Evolutionary conservation across 2,329 filamentous ascomycete species (phyloP), one percentile per base, ranked within the genome.

Genomic region (Endoconidiophora polonica): DNA sequence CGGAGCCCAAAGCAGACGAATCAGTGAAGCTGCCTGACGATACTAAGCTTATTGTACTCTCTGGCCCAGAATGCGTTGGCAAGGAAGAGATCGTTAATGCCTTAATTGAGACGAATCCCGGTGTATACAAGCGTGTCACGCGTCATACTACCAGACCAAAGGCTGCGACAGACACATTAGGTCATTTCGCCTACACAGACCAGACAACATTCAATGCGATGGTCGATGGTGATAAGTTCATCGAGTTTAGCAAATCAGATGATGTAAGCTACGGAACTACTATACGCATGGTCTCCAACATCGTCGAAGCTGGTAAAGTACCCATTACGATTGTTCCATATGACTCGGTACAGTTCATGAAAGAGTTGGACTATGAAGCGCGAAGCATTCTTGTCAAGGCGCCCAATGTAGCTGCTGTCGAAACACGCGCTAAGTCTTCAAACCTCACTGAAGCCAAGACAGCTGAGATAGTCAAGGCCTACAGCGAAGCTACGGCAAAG

Each of bases 61-160:
- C 78, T 6, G 83, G 81, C 2, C 75, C 79, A 4, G 69, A 67
- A 4, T 74, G 74, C 49, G 68, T 71, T 6, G 79, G 77, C 42
- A 83, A 81, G 60, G 74, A 76, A 14, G 75, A 74, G 1, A 65
- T 88, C 41, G 66, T 81, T 48, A 72, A 72, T 52, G 72, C 73
- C 55, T 71, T 91, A 14, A 66, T 82, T 55, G 72, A 77, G 24
- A 71, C 74, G 50, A 76, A 78, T 60, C 76, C 75, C 5, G 73
- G 76, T 47, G 76, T 77, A 18, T 86, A 90, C 58, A 78, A 72
- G 18, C 65, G 63, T 44, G 73, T 77, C 7, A 62, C 71, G 12
- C 67, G 67, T 10, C 73, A 80, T 57, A 76, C 76, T 2, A 77
- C 72, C 3, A 66, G 74, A 14, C 61, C 64, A 23, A 65, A 70